Evolutionary conservation across 345 rosid species (phyloP), one percentile per base, ranked within the genome.

Genomic region (Pugionium dolabratum): DNA sequence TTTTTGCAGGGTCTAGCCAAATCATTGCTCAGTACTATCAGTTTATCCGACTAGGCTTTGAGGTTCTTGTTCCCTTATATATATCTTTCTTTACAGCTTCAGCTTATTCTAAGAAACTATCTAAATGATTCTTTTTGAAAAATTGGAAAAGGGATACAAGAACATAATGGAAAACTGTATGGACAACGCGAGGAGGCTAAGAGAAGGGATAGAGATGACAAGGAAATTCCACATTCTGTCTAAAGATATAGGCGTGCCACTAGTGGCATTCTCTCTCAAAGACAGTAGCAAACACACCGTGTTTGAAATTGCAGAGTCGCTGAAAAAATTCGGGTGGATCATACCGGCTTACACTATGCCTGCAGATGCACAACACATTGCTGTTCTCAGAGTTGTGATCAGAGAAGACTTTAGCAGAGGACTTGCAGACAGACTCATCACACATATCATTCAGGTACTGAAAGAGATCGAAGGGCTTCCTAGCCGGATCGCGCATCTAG

Each of bases 1-100:
- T 56, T 30, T 39, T 66, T 55, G 18, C 81, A 88, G 92, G 94
- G 30, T 86, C 97, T 0, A 86, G 88, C 59, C 96, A 88, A 70
- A 83, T 91, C 44, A 88, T 91, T 53, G 97, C 96, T 63, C 97
- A 91, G 39, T 90, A 87, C 71, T 88, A 88, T 46, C 97, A 90
- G 72, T 78, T 90, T 10, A 83, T 90, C 42, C 84, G 95, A 36
- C 80, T 88, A 36, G 97, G 95, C 42, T 71, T 75, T 9, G 93
- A 88, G 84, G 97, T 54, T 68, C 67, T 55, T 80, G 45, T 79
- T 42, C 69, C 54, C 7, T 36, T 26, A 41, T 58, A 8, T 3
- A 8, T 9, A n/a, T 28, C 5, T 1, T 4, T 11, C 26, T 43
- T 54, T 32, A 45, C 10, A 47, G 32, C 39, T 60, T 28, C 56